Evolutionary conservation across 164 flowering plant species (phyloP), one percentile per base, ranked within the genome.

Genomic region (Brasenia schreberi): DNA sequence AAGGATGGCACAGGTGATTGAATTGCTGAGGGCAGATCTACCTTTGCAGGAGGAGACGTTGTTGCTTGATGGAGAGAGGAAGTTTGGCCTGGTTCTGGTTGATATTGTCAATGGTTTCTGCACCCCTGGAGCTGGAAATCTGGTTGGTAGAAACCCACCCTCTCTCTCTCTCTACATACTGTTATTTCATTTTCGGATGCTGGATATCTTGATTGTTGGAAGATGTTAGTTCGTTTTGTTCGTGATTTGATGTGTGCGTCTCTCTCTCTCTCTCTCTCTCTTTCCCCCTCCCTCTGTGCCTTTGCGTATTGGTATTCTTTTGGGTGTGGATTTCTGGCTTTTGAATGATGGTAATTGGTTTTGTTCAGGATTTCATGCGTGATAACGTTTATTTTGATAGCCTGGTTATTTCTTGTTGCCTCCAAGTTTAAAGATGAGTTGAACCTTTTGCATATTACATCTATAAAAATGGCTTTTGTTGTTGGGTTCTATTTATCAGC

Each of bases 31-130:
- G 77, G 75, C 68, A 7, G 84, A 83, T 75, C 71, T 84, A 42
- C 84, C 88, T 0, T 76, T 80, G 9, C 75, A 78, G 62, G 82
- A 81, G 43, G 85, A 77, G 56, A 66, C 79, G 12, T 68, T 86
- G 59, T 71, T 71, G 19, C 49, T 86, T 10, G 14, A 72, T 42
- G 80, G 69, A 61, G 80, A 77, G 63, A 62, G 18, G 61, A 70
- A 19, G 18, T 16, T 76, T 60, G 87, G 84, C 52, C 79, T 84
- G 7, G 92, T 84, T 70, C 81, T 86, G 42, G 86, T 86, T 44
- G 88, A 84, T 71, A 64, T 82, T 71, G 72, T 81, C 72, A 86
- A 86, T 77, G 88, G 90, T 18, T 84, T 86, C 74, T 86, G 90
- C 71, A 83, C 88, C 39, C 83, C 81, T 65, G 91, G 91, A 59